Conservation (phyloP, 2,329 filamentous ascomycete species). For the Diaporthe amygdali region DNA sequence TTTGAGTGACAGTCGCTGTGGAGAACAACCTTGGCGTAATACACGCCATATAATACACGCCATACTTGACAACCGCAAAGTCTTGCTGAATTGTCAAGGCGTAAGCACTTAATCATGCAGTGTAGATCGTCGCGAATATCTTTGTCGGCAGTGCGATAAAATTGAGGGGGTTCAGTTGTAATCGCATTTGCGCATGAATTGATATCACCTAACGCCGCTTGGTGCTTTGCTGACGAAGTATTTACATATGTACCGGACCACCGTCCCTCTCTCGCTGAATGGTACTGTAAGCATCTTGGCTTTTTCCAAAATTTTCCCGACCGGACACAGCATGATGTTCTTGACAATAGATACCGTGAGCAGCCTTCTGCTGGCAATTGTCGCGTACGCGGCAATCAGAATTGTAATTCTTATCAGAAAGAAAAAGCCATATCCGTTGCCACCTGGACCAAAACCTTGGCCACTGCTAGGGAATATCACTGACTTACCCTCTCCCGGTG, state of each 20-base stretch:
- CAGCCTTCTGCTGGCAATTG: background rate
- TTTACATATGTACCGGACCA: background rate
- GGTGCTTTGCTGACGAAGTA: background rate
- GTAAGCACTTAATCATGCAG: background rate
- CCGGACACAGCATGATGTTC: background rate
- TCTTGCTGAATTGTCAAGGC: background rate
- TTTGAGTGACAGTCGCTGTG: background rate
- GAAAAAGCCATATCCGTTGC: background rate
- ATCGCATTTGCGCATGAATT: background rate
- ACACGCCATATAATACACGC: background rate
- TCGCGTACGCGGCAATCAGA: background rate
- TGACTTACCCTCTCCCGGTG: background rate
- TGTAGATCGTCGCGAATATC: background rate
- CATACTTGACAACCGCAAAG: background rate
- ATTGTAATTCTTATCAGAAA: background rate
- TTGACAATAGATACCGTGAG: background rate
- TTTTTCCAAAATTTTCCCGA: background rate
- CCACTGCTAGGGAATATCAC: constrained; percentile 7
- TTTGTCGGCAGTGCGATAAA: background rate
- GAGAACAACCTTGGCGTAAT: background rate
- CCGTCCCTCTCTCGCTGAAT: background rate
- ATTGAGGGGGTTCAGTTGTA: background rate
- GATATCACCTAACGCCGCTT: background rate
- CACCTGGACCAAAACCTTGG: constrained; percentile 15
- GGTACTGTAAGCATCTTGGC: background rate